Evolutionary conservation across 2,329 filamentous ascomycete genomes (phyloP), one percentile per base, ranked within the genome.

Genomic region (Myriangium duriaei): DNA sequence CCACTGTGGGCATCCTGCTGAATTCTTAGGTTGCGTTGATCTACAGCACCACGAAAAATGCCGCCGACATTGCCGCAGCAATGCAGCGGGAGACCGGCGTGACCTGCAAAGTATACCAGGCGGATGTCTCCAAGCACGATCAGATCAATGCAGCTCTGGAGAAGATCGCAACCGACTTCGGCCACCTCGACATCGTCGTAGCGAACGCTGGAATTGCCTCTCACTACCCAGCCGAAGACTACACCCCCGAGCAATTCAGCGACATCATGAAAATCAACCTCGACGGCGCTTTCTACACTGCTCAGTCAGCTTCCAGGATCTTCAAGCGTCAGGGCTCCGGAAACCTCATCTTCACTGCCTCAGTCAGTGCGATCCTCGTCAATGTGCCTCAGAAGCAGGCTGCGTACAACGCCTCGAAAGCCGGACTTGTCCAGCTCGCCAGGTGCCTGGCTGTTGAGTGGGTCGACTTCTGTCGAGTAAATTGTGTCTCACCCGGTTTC

Each of bases 381-480:
- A 57, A 57, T 32, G 51, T 55, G n/a, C 54, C 54, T 1, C 54
- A 63, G 83, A 67, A 72, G 32, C 71, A 74, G 47, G 65, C 69
- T 1, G 65, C 53, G 32, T 75, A 74, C 52, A 75, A 75, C 44
- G 63, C 62, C 5, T 67, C 63, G 19, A 74, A 75, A 49, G 70
- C 71, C 1, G 70, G 62, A 17, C 62, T 73, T 11, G 69, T 64
- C 2, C 71, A 75, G 39, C 62, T 75, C 28, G 68, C 68, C 34
- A 72, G 71, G 50, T 67, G 60, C 1, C 56, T 75, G 17, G 69
- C 71, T 0, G 57, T 67, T 4, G 71, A 75, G 45, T 74, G 71
- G 71, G 55, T 67, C 10, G 66, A 71, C 3, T 72, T 74, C 44
- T 71, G 70, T 3, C 60, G 71, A 3, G 71, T 73, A 17, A 75